Base-by-base conservation (phyloP, 2,329 filamentous ascomycete genomes). In the Paecilomyces sp. region DNA sequence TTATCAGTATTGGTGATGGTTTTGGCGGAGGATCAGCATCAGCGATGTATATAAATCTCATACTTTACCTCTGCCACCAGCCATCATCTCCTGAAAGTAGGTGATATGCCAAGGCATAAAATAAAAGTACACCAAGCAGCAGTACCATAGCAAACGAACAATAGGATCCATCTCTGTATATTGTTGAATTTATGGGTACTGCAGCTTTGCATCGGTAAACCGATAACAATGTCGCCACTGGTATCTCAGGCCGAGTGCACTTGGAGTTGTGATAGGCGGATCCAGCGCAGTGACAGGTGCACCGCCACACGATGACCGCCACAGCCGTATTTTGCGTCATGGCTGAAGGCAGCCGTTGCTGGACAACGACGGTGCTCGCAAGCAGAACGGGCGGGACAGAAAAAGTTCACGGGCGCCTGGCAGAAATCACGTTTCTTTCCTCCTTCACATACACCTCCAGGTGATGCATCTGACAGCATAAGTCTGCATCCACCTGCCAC, bases 301-400 rank as follows among this genome's bases (percentile, higher is more conserved):
- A 60, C 56, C 25, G 59, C 59, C 59, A 60, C 59, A 60, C 1
- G 53, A 51, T 55, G 31, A 0, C 57, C 31, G 33, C 15, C 53
- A 58, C 13, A 25, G 33, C 18, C 30, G 51, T 47, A 41, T 54
- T 36, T 58, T 58, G 57, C 57, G 57, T 58, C 57, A 60, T 55
- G 51, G 55, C 57, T 55, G 60, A 55, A 54, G 18, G 25, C 52
- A 28, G 25, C 47, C 50, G 61, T 63, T 62, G 61, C 61, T 56
- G 54, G 62, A 61, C 61, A 62, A 62, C 61, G 57, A 51, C 15
- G 25, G 25, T 28, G 3, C 25, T 28, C 3, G 18, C 22, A 36
- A 41, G 28, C 33, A 18, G 25, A 55, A 55, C 54, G 30, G 13
- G 33, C 51, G 25, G 58, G 58, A 61, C 36, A 58, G 36, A 55